Base-by-base conservation (phyloP, 768 basidiomycete species). In the Boletus reticuloceps region DNA sequence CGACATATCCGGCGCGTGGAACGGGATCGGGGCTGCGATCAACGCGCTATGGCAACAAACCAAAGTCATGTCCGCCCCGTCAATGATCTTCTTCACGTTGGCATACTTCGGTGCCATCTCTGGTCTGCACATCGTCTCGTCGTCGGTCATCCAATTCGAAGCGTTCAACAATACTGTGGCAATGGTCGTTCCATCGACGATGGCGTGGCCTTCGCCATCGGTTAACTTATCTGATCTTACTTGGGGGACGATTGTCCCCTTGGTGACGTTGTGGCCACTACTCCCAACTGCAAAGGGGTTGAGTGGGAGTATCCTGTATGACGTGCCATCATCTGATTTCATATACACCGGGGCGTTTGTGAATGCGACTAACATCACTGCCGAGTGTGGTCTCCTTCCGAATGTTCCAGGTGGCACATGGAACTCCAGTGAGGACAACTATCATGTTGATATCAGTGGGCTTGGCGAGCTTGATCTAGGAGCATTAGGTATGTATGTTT, bases 21-120 rank as follows among this genome's bases (percentile, higher is more conserved):
- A 46, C 1, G 67, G 67, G 6, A 52, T 68, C 32, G 67, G 67
- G 4, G 56, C 65, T 2, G 62, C 67, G 0, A 54, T 61, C 20
- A 14, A n/a, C 4, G 29, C 16, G 3, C 9, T 66, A 14, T 68
- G 64, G 64, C 48, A 59, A 14, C 67, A 68, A 53, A 61, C 47
- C 14, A 47, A 53, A 12, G 29, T 68, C 20, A 13, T 45, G 0
- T 51, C 68, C 4, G 46, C 60, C 0, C 53, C 58, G 0, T 29
- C 8, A 1, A 29, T 29, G 9, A 36, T 58, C 20, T 1, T 47
- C 16, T 59, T 67, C 3, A 41, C 36, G 22, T 2, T 55, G 47
- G 5, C 16, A 1, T 47, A 38, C 22, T 22, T 47, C 36, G 13
- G 14, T 10, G 36, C 36, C 16, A 58, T 69, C 29, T 47, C 54